Evolutionary conservation across 2,329 filamentous ascomycete genomes (phyloP), one percentile per base, ranked within the genome.

Genomic region (Colletotrichum camelliae): DNA sequence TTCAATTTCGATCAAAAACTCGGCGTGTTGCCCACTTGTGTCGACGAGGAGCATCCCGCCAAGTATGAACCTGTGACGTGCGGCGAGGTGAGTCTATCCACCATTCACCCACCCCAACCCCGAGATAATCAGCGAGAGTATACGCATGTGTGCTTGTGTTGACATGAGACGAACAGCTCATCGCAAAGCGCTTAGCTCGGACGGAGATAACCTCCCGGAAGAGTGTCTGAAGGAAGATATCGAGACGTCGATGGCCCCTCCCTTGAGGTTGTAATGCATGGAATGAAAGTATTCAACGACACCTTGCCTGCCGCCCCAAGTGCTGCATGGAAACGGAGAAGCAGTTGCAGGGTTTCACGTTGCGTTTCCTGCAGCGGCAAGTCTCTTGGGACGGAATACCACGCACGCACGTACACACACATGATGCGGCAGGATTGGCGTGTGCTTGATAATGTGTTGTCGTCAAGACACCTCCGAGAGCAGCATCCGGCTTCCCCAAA

Each of bases 1-100:
- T 86, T 90, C 74, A 89, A 90, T 77, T 88, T 89, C 62, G 88
- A 91, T 74, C 86, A 87, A 37, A 85, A 87, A n/a, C 87, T 87
- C 72, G 84, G 85, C 18, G 88, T 90, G 13, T 83, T 90, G 15
- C 86, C 87, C 1, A 88, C 85, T 8, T 90, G 88, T 77, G 81
- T 86, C 31, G 85, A 86, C n/a, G 83, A 86, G 58, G 81, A 81
- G 0, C 86, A 89, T 62, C 88, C 87, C 4, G 81, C 87, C 2
- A 87, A 87, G 77, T 90, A 89, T 72, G 85, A 87, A 62, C 88
- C 88, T 9, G 88, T 90, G 31, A 89, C 86, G 7, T 89, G 87
- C 77, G 88, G 88, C 27, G 85, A 89, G 79, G 67, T 80, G 21
- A 71, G 70, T 65, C 16, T 52, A 21, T 52, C 43, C n/a, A 21